phyloP scores from a whole-genome alignment of 805 yeast genomes.

The Yamadazyma endophytica region DNA sequence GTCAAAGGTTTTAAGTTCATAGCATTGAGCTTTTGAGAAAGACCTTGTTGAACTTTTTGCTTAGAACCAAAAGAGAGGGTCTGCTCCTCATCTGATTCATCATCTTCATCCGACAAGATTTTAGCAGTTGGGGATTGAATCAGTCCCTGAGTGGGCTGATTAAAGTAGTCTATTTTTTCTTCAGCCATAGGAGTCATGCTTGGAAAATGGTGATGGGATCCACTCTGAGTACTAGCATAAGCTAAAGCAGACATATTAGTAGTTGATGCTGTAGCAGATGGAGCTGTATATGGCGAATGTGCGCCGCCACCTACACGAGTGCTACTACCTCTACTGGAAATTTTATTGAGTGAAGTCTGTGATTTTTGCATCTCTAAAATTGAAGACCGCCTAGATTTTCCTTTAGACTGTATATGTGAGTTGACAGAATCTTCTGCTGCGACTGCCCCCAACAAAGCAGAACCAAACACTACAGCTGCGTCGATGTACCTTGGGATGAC shows the following conservation, averaged over 20 bases:
- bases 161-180: slow-evolving; percentile 37
- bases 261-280: slow-evolving; percentile 69
- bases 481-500: slow-evolving; percentile 93
- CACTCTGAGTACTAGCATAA: slow-evolving; percentile 28
- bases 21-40: slow-evolving; percentile 40
- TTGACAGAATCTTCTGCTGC: slow-evolving; percentile 68
- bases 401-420: slow-evolving; percentile 28
- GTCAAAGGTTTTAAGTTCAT: slow-evolving; percentile 39
- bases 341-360: slow-evolving; percentile 22
- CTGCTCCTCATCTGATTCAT: slow-evolving; percentile 44
- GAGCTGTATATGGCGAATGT: slow-evolving; percentile 73
- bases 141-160: slow-evolving; percentile 19
- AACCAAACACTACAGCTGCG: slow-evolving; percentile 95
- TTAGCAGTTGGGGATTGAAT: slow-evolving; percentile 5
- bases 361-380: slow-evolving; percentile 26
- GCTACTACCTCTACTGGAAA: slow-evolving; percentile 9
- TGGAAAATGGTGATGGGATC: slow-evolving; percentile 25
- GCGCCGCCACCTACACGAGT: slow-evolving; percentile 24
- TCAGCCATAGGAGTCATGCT: slow-evolving; percentile 38
- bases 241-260: slow-evolving; percentile 54
- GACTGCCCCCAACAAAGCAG: slow-evolving; percentile 91
- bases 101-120: slow-evolving; percentile 9
- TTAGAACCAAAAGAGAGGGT: slow-evolving; percentile 60
- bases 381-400: slow-evolving; percentile 33
- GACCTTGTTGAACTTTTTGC: slow-evolving; percentile 49